Percentiles rank a stretch among this genome's conserved stretches.
Evolutionary conservation across 1,284 basidiomycete genomes (phyloP).

Genomic region (Omphalotus olearius): DNA sequence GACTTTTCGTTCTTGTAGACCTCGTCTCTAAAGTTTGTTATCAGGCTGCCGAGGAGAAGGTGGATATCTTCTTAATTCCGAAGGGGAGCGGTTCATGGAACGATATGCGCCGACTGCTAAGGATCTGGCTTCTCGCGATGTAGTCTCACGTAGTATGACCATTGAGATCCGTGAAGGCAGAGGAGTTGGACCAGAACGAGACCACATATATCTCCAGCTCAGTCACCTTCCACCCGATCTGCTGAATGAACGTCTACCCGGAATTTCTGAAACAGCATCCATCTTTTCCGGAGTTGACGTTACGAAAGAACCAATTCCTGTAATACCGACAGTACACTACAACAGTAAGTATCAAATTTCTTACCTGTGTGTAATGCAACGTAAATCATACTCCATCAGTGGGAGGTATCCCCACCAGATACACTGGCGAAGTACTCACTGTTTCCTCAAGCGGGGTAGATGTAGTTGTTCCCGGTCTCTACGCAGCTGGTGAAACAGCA

Average conservation of each 20-base stretch:
- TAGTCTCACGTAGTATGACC: constrained; percentile 99
- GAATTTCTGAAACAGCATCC: constrained; percentile 99
- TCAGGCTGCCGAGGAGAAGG: constrained; percentile 97
- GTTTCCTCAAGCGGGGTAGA: constrained; percentile 86
- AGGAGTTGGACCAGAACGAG: constrained; percentile 98
- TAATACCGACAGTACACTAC: constrained; percentile 94
- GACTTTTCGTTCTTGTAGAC: constrained; percentile 24
- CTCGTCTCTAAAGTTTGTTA: neutral
- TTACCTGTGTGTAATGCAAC: constrained; percentile 15
- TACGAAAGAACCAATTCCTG: constrained; percentile 98
- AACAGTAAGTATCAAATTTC: constrained; percentile 62
- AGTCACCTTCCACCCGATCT: constrained; percentile 96
- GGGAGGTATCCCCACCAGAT: constrained; percentile 99
- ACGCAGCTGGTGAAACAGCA: constrained; percentile 98
- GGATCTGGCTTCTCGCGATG: constrained; percentile 98
- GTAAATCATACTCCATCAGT: constrained; percentile 43
- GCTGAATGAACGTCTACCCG: constrained; percentile 95
- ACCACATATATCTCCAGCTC: constrained; percentile 96
- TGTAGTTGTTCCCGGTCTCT: constrained; percentile 93
- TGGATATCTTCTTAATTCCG: constrained; percentile 97
- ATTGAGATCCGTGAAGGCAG: constrained; percentile 98
- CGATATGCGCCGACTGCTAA: constrained; percentile 99
- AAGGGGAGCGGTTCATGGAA: constrained; percentile 99
- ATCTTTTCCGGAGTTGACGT: constrained; percentile 99
- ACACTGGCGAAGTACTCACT: constrained; percentile 96